Percentiles rank a stretch among this genome's conserved stretches.
Conservation (phyloP, 208 protist species). For the Leishmania major region DNA sequence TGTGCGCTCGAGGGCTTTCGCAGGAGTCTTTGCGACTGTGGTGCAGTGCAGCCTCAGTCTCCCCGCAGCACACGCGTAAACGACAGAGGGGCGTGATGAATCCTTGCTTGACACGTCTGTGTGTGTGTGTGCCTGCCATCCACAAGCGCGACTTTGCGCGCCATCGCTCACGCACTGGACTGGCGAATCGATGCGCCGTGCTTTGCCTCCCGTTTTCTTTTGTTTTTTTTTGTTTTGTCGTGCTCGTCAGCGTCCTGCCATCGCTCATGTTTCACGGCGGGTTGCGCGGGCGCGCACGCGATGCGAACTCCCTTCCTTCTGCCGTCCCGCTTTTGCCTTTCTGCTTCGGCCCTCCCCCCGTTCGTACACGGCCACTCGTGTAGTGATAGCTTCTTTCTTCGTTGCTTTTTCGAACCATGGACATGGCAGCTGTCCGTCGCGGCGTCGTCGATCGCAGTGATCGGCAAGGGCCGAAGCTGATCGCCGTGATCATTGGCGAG, state of each 20-base stretch:
- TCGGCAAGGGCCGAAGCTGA: constrained; percentile 30
- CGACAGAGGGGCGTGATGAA: background rate
- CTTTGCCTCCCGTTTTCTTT: background rate
- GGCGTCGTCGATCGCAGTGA: constrained; percentile 18
- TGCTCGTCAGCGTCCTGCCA: background rate
- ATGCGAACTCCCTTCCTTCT: background rate
- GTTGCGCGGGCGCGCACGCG: background rate
- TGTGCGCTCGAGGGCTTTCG: background rate
- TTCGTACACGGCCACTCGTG: background rate
- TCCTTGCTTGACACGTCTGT: background rate
- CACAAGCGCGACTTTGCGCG: background rate
- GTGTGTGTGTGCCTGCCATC: background rate
- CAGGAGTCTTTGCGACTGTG: background rate
- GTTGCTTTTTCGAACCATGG: constrained; percentile 5
- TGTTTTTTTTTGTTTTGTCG: background rate
- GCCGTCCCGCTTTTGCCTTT: background rate
- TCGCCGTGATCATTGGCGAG: constrained; percentile 75
- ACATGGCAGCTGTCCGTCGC: constrained; percentile 14
- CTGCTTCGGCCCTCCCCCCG: background rate
- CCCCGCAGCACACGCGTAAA: background rate
- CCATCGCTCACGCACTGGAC: background rate
- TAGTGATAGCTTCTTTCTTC: background rate
- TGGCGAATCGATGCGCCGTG: background rate
- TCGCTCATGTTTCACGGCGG: background rate
- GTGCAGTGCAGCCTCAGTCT: background rate